Base-by-base conservation (phyloP, 2,329 filamentous ascomycete genomes). In the Verticillium longisporum region DNA sequence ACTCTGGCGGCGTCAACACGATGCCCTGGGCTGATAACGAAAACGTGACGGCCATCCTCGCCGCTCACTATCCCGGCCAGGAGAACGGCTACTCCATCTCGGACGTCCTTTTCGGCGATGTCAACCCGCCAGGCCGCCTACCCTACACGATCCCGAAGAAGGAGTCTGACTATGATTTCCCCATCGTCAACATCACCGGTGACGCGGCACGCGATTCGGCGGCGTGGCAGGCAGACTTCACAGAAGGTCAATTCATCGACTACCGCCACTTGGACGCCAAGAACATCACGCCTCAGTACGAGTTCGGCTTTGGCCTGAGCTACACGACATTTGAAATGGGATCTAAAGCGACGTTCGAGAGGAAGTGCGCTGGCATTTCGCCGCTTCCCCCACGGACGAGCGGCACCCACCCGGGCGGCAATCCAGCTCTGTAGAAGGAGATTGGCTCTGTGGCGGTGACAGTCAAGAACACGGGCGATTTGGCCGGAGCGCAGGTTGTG, bases 51-150 rank as follows among this genome's bases (percentile, higher is more conserved):
- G 86, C 83, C 0, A 77, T 86, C 1, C 73, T 90, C 2, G 81
- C 86, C 60, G 86, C 85, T 3, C 86, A 88, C 65, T 75, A 89
- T 0, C 87, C 87, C 0, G 87, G 87, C 0, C 87, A 90, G 69
- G 86, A 89, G 65, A 81, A 80, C n/a, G 87, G 87, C 1, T 72
- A 76, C 6, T 79, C 83, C 0, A 68, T 88, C 0, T 79, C 82
- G 0, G 75, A 80, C n/a, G 72, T 88, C 1, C 73, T 88, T 0
- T 88, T 87, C 66, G 86, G 86, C 37, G 79, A 83, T 18, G 75
- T 78, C 4, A 73, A 66, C 38, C 81, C 81, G 36, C 78, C 78
- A 0, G 87, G 86, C 1, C 83, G 84, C 61, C 75, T 89, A 0
- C 84, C 86, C 0, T 89, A 88, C 67, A 89, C 86, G 0, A 68